Base-by-base conservation (phyloP, 345 rosid genomes). In the Cardamine resedifolia region DNA sequence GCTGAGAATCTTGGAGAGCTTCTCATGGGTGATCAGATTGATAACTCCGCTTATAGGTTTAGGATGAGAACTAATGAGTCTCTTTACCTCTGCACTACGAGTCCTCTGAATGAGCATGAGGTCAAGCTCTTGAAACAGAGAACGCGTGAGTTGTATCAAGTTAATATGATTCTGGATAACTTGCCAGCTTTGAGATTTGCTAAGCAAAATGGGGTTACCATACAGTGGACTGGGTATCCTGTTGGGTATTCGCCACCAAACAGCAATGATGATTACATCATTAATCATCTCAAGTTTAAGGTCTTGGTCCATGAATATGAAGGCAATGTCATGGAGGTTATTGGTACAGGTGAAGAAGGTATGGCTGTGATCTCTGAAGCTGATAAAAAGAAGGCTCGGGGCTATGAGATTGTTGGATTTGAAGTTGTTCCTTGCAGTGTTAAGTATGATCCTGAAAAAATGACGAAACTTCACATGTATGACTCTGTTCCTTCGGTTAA, bases 1-100 rank as follows among this genome's bases (percentile, higher is more conserved):
- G 93, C 93, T 0, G 93, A 90, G 87, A 90, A 88, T 85, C 91
- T 90, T n/a, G 96, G 96, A 20, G 93, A 90, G 77, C 91, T 87
- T 58, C 90, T 90, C 23, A 86, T 90, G 93, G 96, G 96, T 66
- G 96, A 90, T 84, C 93, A 90, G 84, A 90, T 90, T 53, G 96
- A 87, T 74, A 90, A 90, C 84, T 87, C 96, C 3, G 88, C 96
- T 3, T 90, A 90, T 67, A 68, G 83, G 82, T 90, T 90, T 75
- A 83, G 71, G 34, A 90, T 90, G 87, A 87, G 88, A 70, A 59
- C 78, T 12, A 88, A 88, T 18, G 96, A 90, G 78, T 81, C 91
- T 58, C 74, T 88, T 53, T 90, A 79, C 76, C 87, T 90, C 33
- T 90, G 96, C 62, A 90, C 86, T 43, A 90, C 91, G 0, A 55